Percentiles rank a stretch among this genome's conserved stretches.
These are phyloP conservation scores for Tuber microsphaerosporum DNA, from an alignment of 495 filamentous ascomycete species.

Conservation along the genomic window DNA sequence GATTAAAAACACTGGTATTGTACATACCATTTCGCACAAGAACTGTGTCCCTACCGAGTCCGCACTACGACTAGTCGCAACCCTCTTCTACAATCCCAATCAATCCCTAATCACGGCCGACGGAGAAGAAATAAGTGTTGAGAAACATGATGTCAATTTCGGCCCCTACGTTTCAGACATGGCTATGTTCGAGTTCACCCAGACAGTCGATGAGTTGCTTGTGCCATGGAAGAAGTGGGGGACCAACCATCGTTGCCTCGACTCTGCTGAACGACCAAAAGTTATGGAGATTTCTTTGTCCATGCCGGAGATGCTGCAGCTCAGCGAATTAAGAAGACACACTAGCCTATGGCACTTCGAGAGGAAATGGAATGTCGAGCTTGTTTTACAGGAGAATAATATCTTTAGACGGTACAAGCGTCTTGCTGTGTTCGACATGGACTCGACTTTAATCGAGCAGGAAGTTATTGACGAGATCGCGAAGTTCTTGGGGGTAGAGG, in stretches of 20 bases:
- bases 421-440: constrained; percentile 94
- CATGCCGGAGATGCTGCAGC: constrained; percentile 58
- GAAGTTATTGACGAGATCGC: constrained; percentile 96
- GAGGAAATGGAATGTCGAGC: constrained; percentile 79
- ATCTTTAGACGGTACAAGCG: constrained; percentile 70
- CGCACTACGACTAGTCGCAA: constrained; percentile 52
- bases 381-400: constrained; percentile 62
- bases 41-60: constrained; percentile 49
- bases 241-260: constrained; percentile 65
- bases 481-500: constrained; percentile 44
- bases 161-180: constrained; percentile 62
- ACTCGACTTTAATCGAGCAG: constrained; percentile 89
- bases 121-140: constrained; percentile 49
- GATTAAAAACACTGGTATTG: constrained; percentile 53
- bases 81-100: constrained; percentile 60
- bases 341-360: constrained; percentile 76
- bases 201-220: constrained; percentile 61
- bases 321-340: constrained; percentile 64
- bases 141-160: constrained; percentile 48
- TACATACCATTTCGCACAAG: constrained; percentile 52
- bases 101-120: constrained; percentile 44
- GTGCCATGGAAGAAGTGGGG: constrained; percentile 42
- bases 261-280: constrained; percentile 54
- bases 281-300: constrained; percentile 66
- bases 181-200: constrained; percentile 67